phyloP scores from a whole-genome alignment of 1,284 basidiomycete genomes.

The Psilocybe mexicana region DNA sequence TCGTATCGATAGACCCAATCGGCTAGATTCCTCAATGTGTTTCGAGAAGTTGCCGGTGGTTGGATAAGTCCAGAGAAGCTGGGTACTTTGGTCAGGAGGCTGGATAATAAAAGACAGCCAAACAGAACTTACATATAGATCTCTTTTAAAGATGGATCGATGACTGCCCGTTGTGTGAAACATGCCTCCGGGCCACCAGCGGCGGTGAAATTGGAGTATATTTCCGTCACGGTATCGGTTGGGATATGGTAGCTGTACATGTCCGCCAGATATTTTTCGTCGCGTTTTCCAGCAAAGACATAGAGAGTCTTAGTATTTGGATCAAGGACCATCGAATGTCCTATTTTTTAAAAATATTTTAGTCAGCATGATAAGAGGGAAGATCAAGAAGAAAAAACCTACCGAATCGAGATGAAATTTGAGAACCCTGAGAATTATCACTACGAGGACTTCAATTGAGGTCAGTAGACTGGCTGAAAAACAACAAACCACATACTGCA shows the following conservation, averaged over 20 bases:
- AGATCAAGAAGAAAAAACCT: slow-evolving; percentile 9
- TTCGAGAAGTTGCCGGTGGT: slow-evolving; percentile 40
- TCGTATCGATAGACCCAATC: slow-evolving; percentile 69
- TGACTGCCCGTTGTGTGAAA: slow-evolving; percentile 70
- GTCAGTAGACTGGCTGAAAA: slow-evolving; percentile 24
- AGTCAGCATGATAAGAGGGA: no score
- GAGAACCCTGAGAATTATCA: slow-evolving; percentile 31
- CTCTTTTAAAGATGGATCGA: slow-evolving; percentile 62
- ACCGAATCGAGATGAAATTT: slow-evolving; percentile 64
- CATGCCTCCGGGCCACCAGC: slow-evolving; percentile 65
- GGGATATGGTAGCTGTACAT: slow-evolving; percentile 72
- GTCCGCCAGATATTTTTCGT: slow-evolving; percentile 65
- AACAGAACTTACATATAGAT: slow-evolving; percentile 65
- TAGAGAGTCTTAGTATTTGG: slow-evolving; percentile 54
- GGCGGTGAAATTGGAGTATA: slow-evolving; percentile 60
- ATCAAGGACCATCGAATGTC: slow-evolving; percentile 80
- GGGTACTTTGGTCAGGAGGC: background rate
- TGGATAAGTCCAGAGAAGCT: slow-evolving; percentile 64
- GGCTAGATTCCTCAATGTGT: slow-evolving; percentile 47
- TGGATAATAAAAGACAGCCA: background rate
- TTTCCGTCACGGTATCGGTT: slow-evolving; percentile 57
- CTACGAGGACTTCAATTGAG: slow-evolving; percentile 13
- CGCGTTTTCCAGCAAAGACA: slow-evolving; percentile 71
- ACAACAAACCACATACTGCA: slow-evolving; percentile 51
- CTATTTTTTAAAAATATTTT: slow-evolving; percentile 30